Evolutionary conservation across 2,329 filamentous ascomycete genomes (phyloP).

Genomic region (Diplodia seriata): DNA sequence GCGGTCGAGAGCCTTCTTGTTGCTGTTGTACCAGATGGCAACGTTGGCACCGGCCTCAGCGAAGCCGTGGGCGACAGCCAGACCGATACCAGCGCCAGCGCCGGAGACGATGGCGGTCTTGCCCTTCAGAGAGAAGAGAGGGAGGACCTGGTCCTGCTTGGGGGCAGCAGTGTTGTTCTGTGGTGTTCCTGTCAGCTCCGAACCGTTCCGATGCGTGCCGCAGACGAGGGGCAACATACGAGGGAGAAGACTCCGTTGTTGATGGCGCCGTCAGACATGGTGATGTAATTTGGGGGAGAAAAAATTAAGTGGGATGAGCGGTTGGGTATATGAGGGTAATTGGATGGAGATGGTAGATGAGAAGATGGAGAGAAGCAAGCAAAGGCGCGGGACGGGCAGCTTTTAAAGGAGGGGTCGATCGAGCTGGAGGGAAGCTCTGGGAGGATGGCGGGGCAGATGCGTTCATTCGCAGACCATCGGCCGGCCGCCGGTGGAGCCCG

Average conservation of each 20-base stretch:
- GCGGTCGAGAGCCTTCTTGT: conserved; percentile 66
- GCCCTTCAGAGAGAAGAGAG: conserved; percentile 50
- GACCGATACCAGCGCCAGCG: conserved; percentile 60
- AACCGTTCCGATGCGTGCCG: not conserved
- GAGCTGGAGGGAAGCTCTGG: conserved; percentile 18
- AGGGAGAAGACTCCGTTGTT: conserved; percentile 46
- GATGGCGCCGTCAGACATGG: conserved; percentile 43
- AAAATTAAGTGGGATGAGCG: conserved; percentile 11
- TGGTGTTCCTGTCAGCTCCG: conserved; percentile 1
- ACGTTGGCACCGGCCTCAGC: conserved; percentile 57
- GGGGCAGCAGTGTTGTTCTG: conserved; percentile 31
- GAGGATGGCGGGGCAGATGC: conserved; percentile 24
- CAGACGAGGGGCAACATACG: conserved; percentile 28
- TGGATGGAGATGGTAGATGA: conserved; percentile 14
- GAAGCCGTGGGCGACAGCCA: conserved; percentile 32
- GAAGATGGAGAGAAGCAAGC: not conserved
- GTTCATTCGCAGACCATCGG: conserved; percentile 25
- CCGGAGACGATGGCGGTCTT: conserved; percentile 59
- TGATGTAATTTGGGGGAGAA: not conserved
- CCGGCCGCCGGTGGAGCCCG: conserved; percentile 21
- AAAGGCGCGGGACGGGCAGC: not conserved
- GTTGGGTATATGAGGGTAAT: conserved; percentile 5
- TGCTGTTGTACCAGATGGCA: conserved; percentile 62
- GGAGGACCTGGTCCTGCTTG: conserved; percentile 32
- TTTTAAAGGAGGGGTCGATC: conserved; percentile 30